Evolutionary conservation across 768 basidiomycete genomes (phyloP).

Genomic region (Panaeolus cyanescens): DNA sequence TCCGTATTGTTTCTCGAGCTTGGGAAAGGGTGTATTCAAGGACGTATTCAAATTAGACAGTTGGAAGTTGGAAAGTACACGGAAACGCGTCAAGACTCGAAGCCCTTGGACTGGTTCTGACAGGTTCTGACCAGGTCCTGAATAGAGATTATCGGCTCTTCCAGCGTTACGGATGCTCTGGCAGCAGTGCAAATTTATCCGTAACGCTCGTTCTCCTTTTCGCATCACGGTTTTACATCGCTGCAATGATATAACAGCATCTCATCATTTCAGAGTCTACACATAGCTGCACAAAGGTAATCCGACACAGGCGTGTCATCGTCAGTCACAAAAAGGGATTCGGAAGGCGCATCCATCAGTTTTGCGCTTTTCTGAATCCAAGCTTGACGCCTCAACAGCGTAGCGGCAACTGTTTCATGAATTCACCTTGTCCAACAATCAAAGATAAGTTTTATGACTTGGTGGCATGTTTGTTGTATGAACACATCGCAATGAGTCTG

Average conservation of each 20-base stretch:
- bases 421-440: conserved; percentile 1
- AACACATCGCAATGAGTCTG: neutral
- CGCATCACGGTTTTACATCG: neutral
- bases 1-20: neutral
- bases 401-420: neutral
- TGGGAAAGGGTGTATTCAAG: neutral
- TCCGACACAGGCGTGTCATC: neutral
- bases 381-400: neutral
- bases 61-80: too few species aligned
- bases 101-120: too few species aligned
- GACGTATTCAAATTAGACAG: too few species aligned
- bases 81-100: too few species aligned
- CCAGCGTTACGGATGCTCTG: too few species aligned
- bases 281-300: neutral
- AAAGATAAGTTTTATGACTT: neutral
- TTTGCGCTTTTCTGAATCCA: neutral
- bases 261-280: conserved; percentile 1
- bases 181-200: too few species aligned
- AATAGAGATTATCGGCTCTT: too few species aligned
- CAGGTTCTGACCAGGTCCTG: too few species aligned
- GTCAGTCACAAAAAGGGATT: too few species aligned
- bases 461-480: neutral
- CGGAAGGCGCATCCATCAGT: too few species aligned
- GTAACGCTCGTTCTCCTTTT: neutral
- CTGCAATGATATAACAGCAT: neutral